Percentiles rank a stretch among this genome's conserved stretches.
Evolutionary conservation across 805 yeast genomes (phyloP).

Genomic region (Zygotorulaspora chibaensis): DNA sequence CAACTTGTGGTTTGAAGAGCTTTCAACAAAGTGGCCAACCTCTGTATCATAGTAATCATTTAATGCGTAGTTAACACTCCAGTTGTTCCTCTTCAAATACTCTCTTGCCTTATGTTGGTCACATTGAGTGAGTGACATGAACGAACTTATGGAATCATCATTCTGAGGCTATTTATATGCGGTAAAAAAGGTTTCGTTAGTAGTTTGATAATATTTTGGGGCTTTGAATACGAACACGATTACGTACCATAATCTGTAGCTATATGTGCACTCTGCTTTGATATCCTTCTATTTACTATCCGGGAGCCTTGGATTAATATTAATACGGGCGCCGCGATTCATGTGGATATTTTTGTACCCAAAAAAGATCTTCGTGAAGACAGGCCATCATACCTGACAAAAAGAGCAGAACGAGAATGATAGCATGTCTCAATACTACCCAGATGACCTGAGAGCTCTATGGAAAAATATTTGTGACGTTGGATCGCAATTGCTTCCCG

Average conservation of each 20-base stretch:
- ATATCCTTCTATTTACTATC: no score
- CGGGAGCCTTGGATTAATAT: no score
- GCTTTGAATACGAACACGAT: background rate
- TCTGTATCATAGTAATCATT: slow-evolving; percentile 33
- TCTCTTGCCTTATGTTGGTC: slow-evolving; percentile 18
- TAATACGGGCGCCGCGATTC: background rate
- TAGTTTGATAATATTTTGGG: background rate
- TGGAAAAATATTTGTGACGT: slow-evolving; percentile 5
- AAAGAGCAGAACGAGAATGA: background rate
- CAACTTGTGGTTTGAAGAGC: background rate
- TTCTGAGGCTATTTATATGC: background rate
- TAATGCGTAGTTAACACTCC: slow-evolving; percentile 31
- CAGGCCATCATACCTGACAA: no score
- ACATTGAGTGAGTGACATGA: slow-evolving; percentile 26
- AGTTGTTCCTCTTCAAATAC: slow-evolving; percentile 24
- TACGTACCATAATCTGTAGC: background rate
- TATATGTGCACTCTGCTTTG: background rate
- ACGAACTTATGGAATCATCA: slow-evolving; percentile 4
- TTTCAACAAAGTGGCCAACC: slow-evolving; percentile 20
- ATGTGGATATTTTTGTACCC: background rate
- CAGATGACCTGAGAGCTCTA: slow-evolving; percentile 3
- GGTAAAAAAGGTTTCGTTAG: background rate
- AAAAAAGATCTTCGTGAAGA: background rate
- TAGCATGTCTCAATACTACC: slow-evolving; percentile 7
- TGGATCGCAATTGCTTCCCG: slow-evolving; percentile 7